A percentile compares a stretch with the other conserved stretches of the same genome.
phyloP scores from a whole-genome alignment of 1,284 basidiomycete genomes.

The Microbotryomycetes sp. region DNA sequence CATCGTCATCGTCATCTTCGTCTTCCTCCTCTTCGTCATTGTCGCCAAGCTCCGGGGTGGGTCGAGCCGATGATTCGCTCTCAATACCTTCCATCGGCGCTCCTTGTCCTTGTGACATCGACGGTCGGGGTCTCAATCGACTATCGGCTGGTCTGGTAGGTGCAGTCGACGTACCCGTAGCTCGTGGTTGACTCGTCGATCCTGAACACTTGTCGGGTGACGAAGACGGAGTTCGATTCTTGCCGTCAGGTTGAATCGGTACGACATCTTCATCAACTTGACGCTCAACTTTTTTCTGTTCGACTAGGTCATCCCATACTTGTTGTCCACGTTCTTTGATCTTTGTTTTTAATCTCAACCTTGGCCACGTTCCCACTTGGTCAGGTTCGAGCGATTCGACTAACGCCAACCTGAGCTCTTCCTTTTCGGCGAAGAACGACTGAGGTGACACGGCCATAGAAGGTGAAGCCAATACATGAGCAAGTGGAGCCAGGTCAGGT shows the following conservation, averaged over 20 bases:
- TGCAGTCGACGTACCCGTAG: too few relatives aligned
- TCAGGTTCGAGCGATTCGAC: constrained; percentile 8
- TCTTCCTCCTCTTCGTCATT: background rate
- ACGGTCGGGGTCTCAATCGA: too few relatives aligned
- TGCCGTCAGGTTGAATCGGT: background rate
- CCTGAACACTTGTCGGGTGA: too few relatives aligned
- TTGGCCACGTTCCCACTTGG: constrained; percentile 9
- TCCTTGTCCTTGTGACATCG: background rate
- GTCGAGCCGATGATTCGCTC: background rate
- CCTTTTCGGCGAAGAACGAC: constrained; percentile 7
- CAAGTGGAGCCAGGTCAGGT: constrained; percentile 11
- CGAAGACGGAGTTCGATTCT: too few relatives aligned
- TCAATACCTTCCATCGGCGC: background rate
- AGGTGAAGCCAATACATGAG: constrained; percentile 14
- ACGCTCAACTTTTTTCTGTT: background rate
- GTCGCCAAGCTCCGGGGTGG: background rate
- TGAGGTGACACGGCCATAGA: constrained; percentile 11
- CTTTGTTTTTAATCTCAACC: constrained; percentile 4
- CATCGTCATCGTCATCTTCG: background rate
- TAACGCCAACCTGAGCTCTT: constrained; percentile 6
- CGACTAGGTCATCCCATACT: background rate
- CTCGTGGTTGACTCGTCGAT: too few relatives aligned
- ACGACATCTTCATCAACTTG: background rate
- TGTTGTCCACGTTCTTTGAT: background rate
- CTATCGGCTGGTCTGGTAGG: background rate